These are phyloP conservation scores for Panaeolus cyanescens DNA, from an alignment of 768 basidiomycete genomes.

Conservation along the genomic window DNA sequence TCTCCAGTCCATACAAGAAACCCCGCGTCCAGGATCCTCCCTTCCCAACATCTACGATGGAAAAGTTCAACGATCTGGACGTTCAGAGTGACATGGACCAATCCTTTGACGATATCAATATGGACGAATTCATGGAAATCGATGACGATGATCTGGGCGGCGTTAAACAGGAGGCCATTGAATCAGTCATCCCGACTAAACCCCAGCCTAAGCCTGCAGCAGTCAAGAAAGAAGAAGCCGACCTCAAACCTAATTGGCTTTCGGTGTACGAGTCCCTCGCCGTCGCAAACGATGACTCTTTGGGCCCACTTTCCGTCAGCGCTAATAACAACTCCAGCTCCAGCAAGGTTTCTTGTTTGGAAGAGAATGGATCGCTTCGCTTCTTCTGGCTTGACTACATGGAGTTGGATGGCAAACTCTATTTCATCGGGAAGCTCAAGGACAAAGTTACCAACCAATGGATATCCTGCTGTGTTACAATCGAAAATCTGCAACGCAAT, in stretches of 20 bases:
- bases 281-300: slow-evolving; percentile 59
- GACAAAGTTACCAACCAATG: slow-evolving; percentile 71
- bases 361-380: slow-evolving; percentile 80
- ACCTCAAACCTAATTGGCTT: slow-evolving; percentile 63
- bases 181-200: slow-evolving; percentile 25
- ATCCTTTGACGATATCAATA: slow-evolving; percentile 55
- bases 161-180: slow-evolving; percentile 31
- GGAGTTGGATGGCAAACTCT: slow-evolving; percentile 81
- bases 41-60: slow-evolving; percentile 48
- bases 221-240: slow-evolving; percentile 45
- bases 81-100: slow-evolving; percentile 53
- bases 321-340: slow-evolving; percentile 34
- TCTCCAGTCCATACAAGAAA: slow-evolving; percentile 75
- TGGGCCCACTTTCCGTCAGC: slow-evolving; percentile 48
- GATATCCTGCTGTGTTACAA: slow-evolving; percentile 85
- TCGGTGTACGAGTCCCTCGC: slow-evolving; percentile 73
- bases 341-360: slow-evolving; percentile 59
- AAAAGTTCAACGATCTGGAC: slow-evolving; percentile 59
- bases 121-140: slow-evolving; percentile 63
- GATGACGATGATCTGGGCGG: slow-evolving; percentile 49
- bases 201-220: slow-evolving; percentile 12
- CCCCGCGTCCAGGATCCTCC: slow-evolving; percentile 46
- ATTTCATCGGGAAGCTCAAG: slow-evolving; percentile 90
- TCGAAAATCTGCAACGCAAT: slow-evolving; percentile 87
- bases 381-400: slow-evolving; percentile 98